A percentile compares a stretch with the other conserved stretches of the same genome.
These are phyloP conservation scores for Macadamia integrifolia DNA, from an alignment of 164 flowering plant genomes.

Conservation along the genomic window DNA sequence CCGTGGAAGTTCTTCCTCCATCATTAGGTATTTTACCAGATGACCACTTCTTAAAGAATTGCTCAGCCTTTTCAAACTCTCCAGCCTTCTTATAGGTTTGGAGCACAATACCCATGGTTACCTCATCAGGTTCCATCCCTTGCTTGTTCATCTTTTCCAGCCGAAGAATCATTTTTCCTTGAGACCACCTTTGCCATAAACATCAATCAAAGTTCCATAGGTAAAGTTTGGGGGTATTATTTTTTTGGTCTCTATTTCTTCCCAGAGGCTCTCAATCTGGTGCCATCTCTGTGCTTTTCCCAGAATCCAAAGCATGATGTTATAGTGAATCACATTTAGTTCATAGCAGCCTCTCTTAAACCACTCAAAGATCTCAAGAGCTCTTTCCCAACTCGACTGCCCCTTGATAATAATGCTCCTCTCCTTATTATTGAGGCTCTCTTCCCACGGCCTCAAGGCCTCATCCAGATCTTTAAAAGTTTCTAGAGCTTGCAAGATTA, in stretches of 20 bases:
- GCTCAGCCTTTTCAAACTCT: constrained; percentile 68
- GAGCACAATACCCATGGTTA: too few relatives aligned
- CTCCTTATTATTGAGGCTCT: constrained; percentile 58
- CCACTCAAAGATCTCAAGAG: constrained; percentile 85
- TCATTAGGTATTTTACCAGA: constrained; percentile 18
- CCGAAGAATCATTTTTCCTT: too few relatives aligned
- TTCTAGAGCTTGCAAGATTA: constrained; percentile 66
- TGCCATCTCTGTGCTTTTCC: constrained; percentile 71
- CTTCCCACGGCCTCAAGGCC: constrained; percentile 80
- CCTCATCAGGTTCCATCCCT: too few relatives aligned
- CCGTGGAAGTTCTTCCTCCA: constrained; percentile 6
- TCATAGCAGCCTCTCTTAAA: constrained; percentile 75
- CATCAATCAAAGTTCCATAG: too few relatives aligned
- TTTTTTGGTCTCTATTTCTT: constrained; percentile 50
- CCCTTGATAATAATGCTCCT: constrained; percentile 20
- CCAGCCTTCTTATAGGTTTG: too few relatives aligned
- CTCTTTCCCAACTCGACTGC: constrained; percentile 73
- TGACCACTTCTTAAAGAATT: constrained; percentile 77
- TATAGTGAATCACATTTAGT: constrained; percentile 90
- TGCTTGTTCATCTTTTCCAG: too few relatives aligned
- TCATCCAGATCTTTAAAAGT: constrained; percentile 48
- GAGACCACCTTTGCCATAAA: too few relatives aligned
- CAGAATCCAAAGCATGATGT: constrained; percentile 74
- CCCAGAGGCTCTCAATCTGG: constrained; percentile 51
- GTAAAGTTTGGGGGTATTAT: constrained; percentile 10